Percentiles rank a stretch among this genome's conserved stretches.
Conservation (phyloP, 2,329 filamentous ascomycete species). For the Calonectria pteridis region DNA sequence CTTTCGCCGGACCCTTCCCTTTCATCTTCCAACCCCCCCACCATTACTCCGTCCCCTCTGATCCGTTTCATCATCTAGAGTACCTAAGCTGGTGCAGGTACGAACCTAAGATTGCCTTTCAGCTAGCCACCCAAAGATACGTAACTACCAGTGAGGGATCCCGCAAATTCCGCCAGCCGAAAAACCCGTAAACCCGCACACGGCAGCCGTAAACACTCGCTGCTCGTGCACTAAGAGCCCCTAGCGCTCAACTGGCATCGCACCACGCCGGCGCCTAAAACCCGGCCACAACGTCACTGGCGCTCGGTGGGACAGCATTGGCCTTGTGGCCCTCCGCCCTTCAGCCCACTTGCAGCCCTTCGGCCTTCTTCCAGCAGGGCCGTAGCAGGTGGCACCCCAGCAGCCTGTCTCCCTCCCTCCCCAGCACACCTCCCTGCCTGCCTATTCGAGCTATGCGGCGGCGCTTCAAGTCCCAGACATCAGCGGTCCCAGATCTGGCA, state of each 20-base stretch:
- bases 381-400: constrained; percentile 1
- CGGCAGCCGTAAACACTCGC: background rate
- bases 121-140: background rate
- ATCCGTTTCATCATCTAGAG: constrained; percentile 7
- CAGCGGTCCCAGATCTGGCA: constrained; percentile 29
- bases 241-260: constrained; percentile 1
- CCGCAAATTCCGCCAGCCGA: background rate
- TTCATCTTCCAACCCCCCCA: constrained; percentile 4
- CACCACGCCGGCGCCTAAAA: constrained; percentile 6
- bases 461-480: constrained; percentile 13
- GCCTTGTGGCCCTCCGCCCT: background rate
- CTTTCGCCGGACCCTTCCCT: background rate
- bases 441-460: constrained; percentile 25
- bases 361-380: background rate
- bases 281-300: constrained; percentile 14
- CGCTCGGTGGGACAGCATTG: constrained; percentile 1
- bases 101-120: constrained; percentile 8
- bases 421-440: constrained; percentile 15
- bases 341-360: background rate
- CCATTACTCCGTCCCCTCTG: constrained; percentile 3
- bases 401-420: background rate
- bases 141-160: background rate
- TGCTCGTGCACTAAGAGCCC: background rate
- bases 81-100: background rate
- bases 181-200: background rate